These are phyloP conservation scores for Arctium minus DNA, from an alignment of 129 eudicot species.

Conservation along the genomic window DNA sequence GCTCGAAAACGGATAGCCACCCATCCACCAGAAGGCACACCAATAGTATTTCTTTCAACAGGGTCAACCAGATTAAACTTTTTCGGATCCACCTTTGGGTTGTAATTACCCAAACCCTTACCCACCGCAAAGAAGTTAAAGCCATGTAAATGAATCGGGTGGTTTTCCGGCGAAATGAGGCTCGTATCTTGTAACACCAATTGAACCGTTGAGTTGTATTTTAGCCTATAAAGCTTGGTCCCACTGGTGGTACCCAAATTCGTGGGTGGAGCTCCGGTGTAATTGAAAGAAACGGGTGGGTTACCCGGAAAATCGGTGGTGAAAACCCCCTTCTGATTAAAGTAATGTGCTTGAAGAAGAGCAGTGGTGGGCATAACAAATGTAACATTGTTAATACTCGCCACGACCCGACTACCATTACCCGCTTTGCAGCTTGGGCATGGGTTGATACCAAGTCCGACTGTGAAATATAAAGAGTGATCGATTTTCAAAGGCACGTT, in stretches of 20 bases:
- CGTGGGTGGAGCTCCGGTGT: constrained; percentile 51
- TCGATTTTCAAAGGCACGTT: constrained; percentile 61
- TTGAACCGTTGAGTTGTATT: constrained; percentile 63
- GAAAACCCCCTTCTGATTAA: constrained; percentile 62
- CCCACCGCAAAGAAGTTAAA: constrained; percentile 77
- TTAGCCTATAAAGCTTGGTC: constrained; percentile 56
- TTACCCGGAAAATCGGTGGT: constrained; percentile 74
- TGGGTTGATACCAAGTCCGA: constrained; percentile 64
- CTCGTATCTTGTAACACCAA: constrained; percentile 75
- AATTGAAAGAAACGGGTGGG: constrained; percentile 56
- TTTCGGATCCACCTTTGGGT: constrained; percentile 53
- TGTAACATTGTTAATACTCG: constrained; percentile 63
- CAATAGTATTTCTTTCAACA: constrained; percentile 78
- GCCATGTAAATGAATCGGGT: constrained; percentile 81
- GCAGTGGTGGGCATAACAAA: constrained; percentile 74
- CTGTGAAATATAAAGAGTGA: constrained; percentile 58
- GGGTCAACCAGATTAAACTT: constrained; percentile 79
- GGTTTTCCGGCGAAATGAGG: constrained; percentile 63
- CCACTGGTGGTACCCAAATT: constrained; percentile 50
- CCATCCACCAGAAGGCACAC: constrained; percentile 94
- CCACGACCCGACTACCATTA: constrained; percentile 72
- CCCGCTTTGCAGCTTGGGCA: constrained; percentile 72
- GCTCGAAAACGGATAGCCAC: constrained; percentile 69
- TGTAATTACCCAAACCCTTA: constrained; percentile 62
- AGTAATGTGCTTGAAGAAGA: constrained; percentile 72